These are phyloP conservation scores for Microbotryum violaceum DNA, from an alignment of 1,284 basidiomycete species.

Conservation along the genomic window DNA sequence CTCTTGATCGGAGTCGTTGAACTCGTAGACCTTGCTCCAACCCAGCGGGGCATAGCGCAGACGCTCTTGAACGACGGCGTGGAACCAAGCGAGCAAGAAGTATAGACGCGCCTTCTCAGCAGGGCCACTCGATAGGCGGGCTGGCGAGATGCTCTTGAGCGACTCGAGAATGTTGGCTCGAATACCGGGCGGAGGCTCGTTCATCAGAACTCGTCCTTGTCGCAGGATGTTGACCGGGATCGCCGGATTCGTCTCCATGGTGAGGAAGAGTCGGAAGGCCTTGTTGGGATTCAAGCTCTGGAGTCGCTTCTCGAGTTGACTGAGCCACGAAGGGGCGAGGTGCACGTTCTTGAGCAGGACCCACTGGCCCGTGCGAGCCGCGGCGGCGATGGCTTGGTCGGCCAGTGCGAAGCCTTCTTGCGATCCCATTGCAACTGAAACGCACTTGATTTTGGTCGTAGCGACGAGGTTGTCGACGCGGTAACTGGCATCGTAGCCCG, in stretches of 20 bases:
- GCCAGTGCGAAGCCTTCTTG: conserved; percentile 91
- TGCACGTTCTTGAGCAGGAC: conserved; percentile 94
- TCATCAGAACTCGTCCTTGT: conserved; percentile 91
- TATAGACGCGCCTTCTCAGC: conserved; percentile 83
- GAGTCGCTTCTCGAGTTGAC: conserved; percentile 90
- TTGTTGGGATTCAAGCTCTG: conserved; percentile 80
- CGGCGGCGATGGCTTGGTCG: conserved; percentile 84
- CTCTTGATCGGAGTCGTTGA: conserved; percentile 96
- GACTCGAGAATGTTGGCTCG: conserved; percentile 91
- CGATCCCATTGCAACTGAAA: conserved; percentile 94
- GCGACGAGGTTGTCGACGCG: conserved; percentile 82
- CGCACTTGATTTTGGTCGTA: conserved; percentile 56
- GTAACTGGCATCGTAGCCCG: conserved; percentile 95
- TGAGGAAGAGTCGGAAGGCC: conserved; percentile 89
- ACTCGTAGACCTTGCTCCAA: conserved; percentile 93
- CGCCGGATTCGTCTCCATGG: conserved; percentile 86
- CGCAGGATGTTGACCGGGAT: conserved; percentile 93
- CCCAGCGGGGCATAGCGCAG: conserved; percentile 88
- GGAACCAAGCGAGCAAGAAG: conserved; percentile 91
- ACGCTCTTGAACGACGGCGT: conserved; percentile 90
- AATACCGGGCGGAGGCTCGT: conserved; percentile 90
- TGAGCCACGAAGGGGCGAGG: conserved; percentile 85
- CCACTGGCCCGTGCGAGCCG: conserved; percentile 85
- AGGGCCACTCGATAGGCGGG: conserved; percentile 66
- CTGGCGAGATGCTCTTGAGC: conserved; percentile 62